Conservation (phyloP, 2,329 filamentous ascomycete genomes). For the Leptoxyphium fumago region DNA sequence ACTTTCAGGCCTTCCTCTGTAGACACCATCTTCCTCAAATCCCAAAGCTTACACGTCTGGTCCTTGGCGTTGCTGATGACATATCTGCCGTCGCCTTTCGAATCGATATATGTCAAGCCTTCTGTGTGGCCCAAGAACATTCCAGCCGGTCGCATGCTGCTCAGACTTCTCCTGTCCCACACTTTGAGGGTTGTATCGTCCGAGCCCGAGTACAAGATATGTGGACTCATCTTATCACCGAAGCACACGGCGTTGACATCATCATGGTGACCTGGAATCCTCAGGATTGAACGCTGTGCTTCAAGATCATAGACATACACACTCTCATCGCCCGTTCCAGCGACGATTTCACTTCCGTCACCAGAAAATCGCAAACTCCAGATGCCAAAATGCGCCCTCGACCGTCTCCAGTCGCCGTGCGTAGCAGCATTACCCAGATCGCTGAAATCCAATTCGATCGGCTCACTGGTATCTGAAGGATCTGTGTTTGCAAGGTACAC, state of each 20-base stretch:
- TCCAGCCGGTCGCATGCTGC: constrained; percentile 45
- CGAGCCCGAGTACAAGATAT: constrained; percentile 90
- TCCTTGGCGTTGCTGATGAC: constrained; percentile 91
- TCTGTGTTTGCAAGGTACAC: constrained; percentile 83
- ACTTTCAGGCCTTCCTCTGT: constrained; percentile 47
- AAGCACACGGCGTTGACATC: constrained; percentile 97
- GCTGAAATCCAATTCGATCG: constrained; percentile 62
- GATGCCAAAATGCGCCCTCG: constrained; percentile 29
- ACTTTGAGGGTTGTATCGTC: constrained; percentile 91
- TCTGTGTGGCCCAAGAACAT: constrained; percentile 52
- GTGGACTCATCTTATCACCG: constrained; percentile 72
- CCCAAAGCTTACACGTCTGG: constrained; percentile 96
- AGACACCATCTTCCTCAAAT: constrained; percentile 75
- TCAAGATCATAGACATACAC: constrained; percentile 92
- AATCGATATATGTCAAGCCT: constrained; percentile 53
- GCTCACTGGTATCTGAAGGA: constrained; percentile 64
- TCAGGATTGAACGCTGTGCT: constrained; percentile 56
- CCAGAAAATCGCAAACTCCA: constrained; percentile 90
- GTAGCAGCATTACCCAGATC: constrained; percentile 27
- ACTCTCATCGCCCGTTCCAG: constrained; percentile 63
- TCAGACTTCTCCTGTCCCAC: constrained; percentile 72
- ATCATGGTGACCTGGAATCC: constrained; percentile 62
- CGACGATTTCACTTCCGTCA: constrained; percentile 79
- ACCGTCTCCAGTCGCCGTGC: constrained; percentile 14
- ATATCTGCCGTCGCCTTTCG: constrained; percentile 78